Conservation (phyloP, 352 stramenopile genomes). For the Pythium apleroticum region DNA sequence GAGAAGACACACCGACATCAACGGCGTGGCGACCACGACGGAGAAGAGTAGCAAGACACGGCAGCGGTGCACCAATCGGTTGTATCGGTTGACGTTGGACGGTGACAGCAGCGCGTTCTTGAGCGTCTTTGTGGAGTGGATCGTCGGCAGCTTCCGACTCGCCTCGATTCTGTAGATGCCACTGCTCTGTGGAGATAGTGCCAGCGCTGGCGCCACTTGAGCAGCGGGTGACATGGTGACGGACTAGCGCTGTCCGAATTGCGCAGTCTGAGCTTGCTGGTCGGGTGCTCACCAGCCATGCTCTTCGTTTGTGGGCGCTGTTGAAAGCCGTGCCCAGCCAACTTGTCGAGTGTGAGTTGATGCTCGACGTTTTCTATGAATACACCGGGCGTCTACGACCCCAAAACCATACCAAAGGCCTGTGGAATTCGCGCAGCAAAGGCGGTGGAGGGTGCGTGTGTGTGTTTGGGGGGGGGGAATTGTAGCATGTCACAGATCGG, state of each 20-base stretch:
- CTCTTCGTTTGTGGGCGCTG: too few species aligned
- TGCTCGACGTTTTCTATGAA: too few species aligned
- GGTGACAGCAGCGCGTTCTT: neutral
- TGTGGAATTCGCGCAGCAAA: neutral
- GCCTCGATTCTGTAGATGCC: neutral
- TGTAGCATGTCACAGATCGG: neutral
- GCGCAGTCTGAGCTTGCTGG: too few species aligned
- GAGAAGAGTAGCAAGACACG: neutral
- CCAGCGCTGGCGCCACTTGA: neutral
- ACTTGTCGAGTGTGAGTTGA: too few species aligned
- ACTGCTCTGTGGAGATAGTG: neutral
- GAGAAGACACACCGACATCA: neutral
- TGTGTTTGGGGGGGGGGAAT: neutral
- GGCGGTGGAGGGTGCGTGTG: neutral
- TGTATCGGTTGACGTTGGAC: neutral
- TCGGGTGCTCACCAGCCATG: too few species aligned
- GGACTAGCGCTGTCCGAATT: too few species aligned
- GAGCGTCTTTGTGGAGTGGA: neutral
- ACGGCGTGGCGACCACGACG: neutral
- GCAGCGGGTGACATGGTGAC: neutral
- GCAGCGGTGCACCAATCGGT: neutral
- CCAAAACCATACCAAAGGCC: too few species aligned
- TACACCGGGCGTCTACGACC: too few species aligned
- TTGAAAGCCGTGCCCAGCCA: too few species aligned
- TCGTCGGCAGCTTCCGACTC: neutral